A percentile compares a stretch with the other conserved stretches of the same genome.
Evolutionary conservation across 2,329 filamentous ascomycete species (phyloP).

Genomic region (Talaromyces piceae): DNA sequence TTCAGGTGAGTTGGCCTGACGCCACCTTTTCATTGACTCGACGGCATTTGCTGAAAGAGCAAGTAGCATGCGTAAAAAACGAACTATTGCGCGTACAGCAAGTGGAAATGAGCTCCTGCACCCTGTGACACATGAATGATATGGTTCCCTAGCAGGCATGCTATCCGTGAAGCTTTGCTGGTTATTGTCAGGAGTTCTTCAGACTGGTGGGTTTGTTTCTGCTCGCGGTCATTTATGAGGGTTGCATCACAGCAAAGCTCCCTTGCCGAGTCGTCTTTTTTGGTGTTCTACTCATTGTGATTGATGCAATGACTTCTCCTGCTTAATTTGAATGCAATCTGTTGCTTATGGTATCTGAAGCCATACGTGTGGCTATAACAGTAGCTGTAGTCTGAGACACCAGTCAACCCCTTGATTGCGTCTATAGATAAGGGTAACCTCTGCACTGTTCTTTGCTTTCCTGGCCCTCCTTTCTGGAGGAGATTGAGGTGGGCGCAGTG

Average conservation of each 20-base stretch:
- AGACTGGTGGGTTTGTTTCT: not conserved
- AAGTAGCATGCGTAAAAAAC: too few relatives aligned
- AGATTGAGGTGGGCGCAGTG: too few relatives aligned
- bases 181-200: not conserved
- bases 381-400: too few relatives aligned
- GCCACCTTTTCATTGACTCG: not conserved
- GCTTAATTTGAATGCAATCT: not conserved
- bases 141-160: not conserved
- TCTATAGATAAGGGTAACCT: too few relatives aligned
- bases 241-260: not conserved
- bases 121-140: not conserved
- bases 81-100: too few relatives aligned
- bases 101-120: not conserved
- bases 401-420: too few relatives aligned
- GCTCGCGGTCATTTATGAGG: not conserved
- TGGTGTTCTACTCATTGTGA: not conserved
- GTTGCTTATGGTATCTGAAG: not conserved
- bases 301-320: not conserved
- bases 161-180: not conserved
- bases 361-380: not conserved
- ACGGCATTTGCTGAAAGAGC: not conserved
- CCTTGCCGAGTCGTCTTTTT: not conserved
- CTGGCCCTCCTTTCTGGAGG: too few relatives aligned
- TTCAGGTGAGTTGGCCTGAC: not conserved
- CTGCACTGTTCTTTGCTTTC: too few relatives aligned